Evolutionary conservation across 2,329 filamentous ascomycete genomes (phyloP), one percentile per base, ranked within the genome.

Genomic region (Talaromyces sp.): DNA sequence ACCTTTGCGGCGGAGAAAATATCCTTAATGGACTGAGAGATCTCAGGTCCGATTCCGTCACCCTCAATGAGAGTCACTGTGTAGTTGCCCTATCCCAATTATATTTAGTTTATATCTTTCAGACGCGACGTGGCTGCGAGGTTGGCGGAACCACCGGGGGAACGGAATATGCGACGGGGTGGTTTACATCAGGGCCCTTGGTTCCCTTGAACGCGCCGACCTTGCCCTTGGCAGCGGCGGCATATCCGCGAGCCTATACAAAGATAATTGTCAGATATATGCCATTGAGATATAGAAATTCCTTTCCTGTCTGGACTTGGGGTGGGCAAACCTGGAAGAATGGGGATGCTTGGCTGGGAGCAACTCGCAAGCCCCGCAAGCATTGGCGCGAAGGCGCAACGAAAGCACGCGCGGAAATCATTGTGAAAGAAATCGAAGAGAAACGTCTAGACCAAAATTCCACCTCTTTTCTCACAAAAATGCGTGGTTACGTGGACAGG

Each of bases 21-120:
- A 79, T 97, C 91, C 87, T 98, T 99, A 75, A 99, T 93, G 57
- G 95, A 96, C 80, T 96, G 88, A 68, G 95, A 88, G 76, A 99
- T 99, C 82, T 99, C 93, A 67, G 95, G 95, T 65, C 95, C 95
- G 77, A 99, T 99, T 77, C 95, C 95, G 75, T 99, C 96, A 81
- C 96, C 95, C 85, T 99, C 96, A 69, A 99, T 99, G 80, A 99
- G 84, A 71, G 91, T 93, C 73, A 99, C 95, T 62, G 91, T 90
- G 85, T 89, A 99, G 80, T 95, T 95, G 75, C 95, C 95, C 92
- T 96, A 72, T 63, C 68, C 49, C 65, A 32, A 55, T 53, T 59
- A 22, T 25, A 44, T 60, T 59, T 54, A 39, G 52, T 17, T 27
- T 56, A 30, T 28, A 9, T 54, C 15, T 22, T 53, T 47, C 11